Conservation (phyloP, 1,139 yeast genomes). For the Geotrichum aggregatum region DNA sequence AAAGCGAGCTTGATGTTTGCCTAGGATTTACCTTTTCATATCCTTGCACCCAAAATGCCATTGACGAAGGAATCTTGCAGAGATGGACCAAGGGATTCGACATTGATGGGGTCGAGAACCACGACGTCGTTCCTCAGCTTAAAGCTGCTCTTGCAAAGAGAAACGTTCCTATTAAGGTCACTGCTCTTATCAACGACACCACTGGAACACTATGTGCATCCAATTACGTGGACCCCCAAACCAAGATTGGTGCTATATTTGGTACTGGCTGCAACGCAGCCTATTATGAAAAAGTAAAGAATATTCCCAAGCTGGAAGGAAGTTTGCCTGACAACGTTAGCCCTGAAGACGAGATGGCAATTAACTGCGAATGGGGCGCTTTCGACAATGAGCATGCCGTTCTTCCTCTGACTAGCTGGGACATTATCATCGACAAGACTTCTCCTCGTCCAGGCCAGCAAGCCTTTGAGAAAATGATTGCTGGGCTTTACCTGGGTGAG, state of each 20-base stretch:
- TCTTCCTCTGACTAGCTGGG: constrained; percentile 89
- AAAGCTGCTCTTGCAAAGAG: constrained; percentile 64
- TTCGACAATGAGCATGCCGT: constrained; percentile 79
- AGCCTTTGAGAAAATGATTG: constrained; percentile 93
- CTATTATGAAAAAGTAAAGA: constrained; percentile 71
- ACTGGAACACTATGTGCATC: constrained; percentile 97
- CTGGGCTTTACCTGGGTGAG: constrained; percentile 95
- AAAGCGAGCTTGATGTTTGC: constrained; percentile 45
- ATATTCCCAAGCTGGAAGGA: constrained; percentile 82
- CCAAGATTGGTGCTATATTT: constrained; percentile 92
- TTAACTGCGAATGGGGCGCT: constrained; percentile 97
- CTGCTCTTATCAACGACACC: constrained; percentile 93
- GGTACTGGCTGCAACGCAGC: constrained; percentile 99
- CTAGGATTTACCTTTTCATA: constrained; percentile 94
- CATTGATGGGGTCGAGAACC: constrained; percentile 88
- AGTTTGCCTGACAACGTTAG: constrained; percentile 58
- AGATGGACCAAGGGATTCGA: constrained; percentile 99
- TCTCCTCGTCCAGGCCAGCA: constrained; percentile 98
- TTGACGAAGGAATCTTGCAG: constrained; percentile 82
- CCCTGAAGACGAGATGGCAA: constrained; percentile 75
- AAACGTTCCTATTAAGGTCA: constrained; percentile 74
- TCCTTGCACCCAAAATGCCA: constrained; percentile 82
- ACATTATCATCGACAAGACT: constrained; percentile 69
- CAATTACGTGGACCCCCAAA: constrained; percentile 79
- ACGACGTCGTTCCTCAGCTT: constrained; percentile 89